A percentile compares a stretch with the other conserved stretches of the same genome.
These are phyloP conservation scores for Jamesozyma rosinii DNA, from an alignment of 805 yeast genomes.

Conservation along the genomic window DNA sequence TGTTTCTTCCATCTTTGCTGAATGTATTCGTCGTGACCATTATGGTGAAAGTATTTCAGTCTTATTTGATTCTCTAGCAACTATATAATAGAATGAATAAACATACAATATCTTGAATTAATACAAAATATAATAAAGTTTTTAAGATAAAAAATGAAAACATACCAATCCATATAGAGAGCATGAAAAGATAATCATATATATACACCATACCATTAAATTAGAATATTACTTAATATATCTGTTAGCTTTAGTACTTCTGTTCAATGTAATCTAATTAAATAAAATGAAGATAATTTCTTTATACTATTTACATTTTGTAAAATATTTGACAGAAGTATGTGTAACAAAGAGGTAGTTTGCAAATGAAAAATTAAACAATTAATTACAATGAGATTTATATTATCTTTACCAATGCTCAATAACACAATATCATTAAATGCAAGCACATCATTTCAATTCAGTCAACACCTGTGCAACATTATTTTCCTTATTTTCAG, in stretches of 20 bases:
- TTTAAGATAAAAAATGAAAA: not conserved
- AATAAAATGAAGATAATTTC: no score
- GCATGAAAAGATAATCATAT: not conserved
- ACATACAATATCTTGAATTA: no score
- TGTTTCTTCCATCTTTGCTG: conserved; percentile 91
- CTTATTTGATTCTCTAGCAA: conserved; percentile 77
- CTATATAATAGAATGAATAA: conserved; percentile 16
- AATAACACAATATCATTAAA: no score
- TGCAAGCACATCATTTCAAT: not conserved
- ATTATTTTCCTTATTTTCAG: conserved; percentile 6
- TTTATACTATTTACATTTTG: no score
- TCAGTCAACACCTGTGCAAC: not conserved
- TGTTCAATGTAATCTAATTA: not conserved
- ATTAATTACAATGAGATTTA: no score
- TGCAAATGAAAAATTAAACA: no score
- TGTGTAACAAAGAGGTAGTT: no score
- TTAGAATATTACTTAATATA: no score
- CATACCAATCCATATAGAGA: not conserved
- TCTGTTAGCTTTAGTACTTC: not conserved
- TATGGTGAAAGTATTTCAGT: conserved; percentile 96
- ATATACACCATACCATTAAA: not conserved
- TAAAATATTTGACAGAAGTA: no score
- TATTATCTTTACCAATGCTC: no score
- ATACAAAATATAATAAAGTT: no score
- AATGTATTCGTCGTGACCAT: conserved; percentile 96